phyloP scores from a whole-genome alignment of 2,329 filamentous ascomycete genomes.

The Fusarium beomiforme region DNA sequence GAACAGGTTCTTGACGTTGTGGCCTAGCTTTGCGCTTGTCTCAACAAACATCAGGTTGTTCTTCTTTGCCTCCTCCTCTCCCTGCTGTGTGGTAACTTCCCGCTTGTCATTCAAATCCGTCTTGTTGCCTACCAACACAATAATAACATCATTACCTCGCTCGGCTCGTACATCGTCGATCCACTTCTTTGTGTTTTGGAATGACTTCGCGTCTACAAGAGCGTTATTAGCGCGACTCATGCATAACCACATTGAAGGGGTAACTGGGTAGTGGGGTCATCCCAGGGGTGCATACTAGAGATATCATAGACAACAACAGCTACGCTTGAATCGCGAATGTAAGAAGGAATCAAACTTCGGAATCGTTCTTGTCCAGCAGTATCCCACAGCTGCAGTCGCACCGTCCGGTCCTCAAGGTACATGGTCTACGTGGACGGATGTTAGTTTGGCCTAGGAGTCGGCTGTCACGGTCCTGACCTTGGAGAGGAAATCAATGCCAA shows the following conservation, averaged over 20 bases:
- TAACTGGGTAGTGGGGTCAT: slow-evolving; percentile 32
- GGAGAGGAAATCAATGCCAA: slow-evolving; percentile 98
- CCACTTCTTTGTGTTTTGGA: slow-evolving; percentile 99
- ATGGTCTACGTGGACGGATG: slow-evolving; percentile 71
- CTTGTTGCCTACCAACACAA: slow-evolving; percentile 98
- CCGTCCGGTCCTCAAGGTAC: slow-evolving; percentile 98
- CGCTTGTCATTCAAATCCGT: slow-evolving; percentile 98
- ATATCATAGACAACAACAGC: slow-evolving; percentile 99
- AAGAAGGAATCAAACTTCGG: slow-evolving; percentile 95
- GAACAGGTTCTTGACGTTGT: slow-evolving; percentile 98
- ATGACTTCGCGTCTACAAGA: slow-evolving; percentile 82
- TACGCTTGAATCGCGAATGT: slow-evolving; percentile 97
- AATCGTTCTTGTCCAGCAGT: slow-evolving; percentile 98
- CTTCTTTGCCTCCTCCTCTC: slow-evolving; percentile 97
- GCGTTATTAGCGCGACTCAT: slow-evolving; percentile 33
- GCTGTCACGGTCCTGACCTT: slow-evolving; percentile 69
- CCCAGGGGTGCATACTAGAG: slow-evolving; percentile 68
- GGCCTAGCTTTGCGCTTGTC: slow-evolving; percentile 95
- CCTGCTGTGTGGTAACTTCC: slow-evolving; percentile 94
- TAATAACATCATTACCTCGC: slow-evolving; percentile 97
- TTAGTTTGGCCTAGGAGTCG: slow-evolving; percentile 29
- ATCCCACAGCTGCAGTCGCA: slow-evolving; percentile 97
- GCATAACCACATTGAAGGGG: slow-evolving; percentile 14
- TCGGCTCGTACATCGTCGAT: slow-evolving; percentile 98
- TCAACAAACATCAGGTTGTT: slow-evolving; percentile 99